Evolutionary conservation across 148 eudicot species (phyloP), one percentile per base, ranked within the genome.

Genomic region (Vaccinium corymbosum): DNA sequence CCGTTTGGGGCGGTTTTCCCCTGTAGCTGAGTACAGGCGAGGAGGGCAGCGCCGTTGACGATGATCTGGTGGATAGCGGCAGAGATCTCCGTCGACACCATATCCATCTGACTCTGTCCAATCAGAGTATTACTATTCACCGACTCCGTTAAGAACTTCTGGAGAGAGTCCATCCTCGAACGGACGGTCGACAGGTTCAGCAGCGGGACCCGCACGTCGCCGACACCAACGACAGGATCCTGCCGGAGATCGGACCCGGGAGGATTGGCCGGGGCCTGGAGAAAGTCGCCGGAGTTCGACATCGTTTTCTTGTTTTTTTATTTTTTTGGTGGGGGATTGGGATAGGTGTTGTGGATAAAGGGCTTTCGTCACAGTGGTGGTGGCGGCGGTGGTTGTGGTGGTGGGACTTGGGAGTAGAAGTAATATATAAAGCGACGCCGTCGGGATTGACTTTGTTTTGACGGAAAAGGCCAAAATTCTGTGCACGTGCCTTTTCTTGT

Each of bases 1-100:
- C 13, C 32, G 55, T 12, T 8, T 2, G 59, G 80, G 25, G 8
- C 27, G 6, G 59, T 15, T 61, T 32, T 15, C 0, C 3, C 20
- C 46, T 20, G 27, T 76, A 15, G 64, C 83, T 84, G 85, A 11
- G 84, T 38, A 83, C 55, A 72, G 79, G 97, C 49, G 42, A 95
- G 83, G 16, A 95, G 90, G 79, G 97, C 91, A 52, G 95, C 85
- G 84, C 89, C 95, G 87, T 91, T 93, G 85, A 92, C 86, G 85
- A 95, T 89, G 82, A 87, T 82, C 59, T 90, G 89, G 64, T 90
- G 93, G 86, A 95, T 89, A 75, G 97, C 95, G 84, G 93, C 82
- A 84, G 88, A 17, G 77, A 95, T 87, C 86, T 95, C 95, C 84
- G 89, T 27, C 79, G 89, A 84, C 81, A 95, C 89, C 76, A 82